Base-by-base conservation (phyloP, 2,329 filamentous ascomycete species). In the Hypoxylon sp. region DNA sequence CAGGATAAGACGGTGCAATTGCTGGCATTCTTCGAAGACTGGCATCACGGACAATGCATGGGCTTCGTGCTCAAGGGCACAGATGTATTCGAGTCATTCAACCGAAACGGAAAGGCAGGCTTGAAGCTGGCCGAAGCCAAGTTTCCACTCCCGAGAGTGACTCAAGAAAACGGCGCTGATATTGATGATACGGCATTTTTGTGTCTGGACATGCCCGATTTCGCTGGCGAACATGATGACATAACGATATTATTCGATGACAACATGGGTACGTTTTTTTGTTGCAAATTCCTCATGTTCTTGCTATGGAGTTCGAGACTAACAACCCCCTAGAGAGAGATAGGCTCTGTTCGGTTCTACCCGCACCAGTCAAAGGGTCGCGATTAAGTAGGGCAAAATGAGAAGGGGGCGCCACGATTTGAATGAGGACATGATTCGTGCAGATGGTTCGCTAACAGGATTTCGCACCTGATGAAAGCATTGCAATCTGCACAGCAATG, bases 141-240 rank as follows among this genome's bases (percentile, higher is more conserved):
- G 69, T 97, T 96, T 64, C 88, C 90, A 2, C 75, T 96, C 45
- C 91, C 91, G 3, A 86, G 80, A 54, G 70, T 85, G 60, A 69
- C 79, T 31, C 70, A 77, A 51, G 76, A 78, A 51, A 78, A 78
- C 54, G 71, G 78, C 32, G 70, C 72, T 19, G 77, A 78, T 54
- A 76, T 76, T 51, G 77, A 83, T 35, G 84, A 87, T 55, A 82
- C 85, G 67, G 82, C 84, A 17, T 96, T 93, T 73, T 80, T 96
- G 27, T 94, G 90, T 68, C 73, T 96, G 51, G 92, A 96, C 70
- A 83, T 91, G 70, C 87, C 91, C 12, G 91, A 96, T 63, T 89
- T 95, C 70, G 90, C 91, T 1, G 90, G 90, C 40, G 92, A 96
- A 73, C 91, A 96, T 71, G 92, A 96, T 69, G 92, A 97, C 73